Conservation (phyloP, 495 filamentous ascomycete species). For the Penicillium waksmanii region DNA sequence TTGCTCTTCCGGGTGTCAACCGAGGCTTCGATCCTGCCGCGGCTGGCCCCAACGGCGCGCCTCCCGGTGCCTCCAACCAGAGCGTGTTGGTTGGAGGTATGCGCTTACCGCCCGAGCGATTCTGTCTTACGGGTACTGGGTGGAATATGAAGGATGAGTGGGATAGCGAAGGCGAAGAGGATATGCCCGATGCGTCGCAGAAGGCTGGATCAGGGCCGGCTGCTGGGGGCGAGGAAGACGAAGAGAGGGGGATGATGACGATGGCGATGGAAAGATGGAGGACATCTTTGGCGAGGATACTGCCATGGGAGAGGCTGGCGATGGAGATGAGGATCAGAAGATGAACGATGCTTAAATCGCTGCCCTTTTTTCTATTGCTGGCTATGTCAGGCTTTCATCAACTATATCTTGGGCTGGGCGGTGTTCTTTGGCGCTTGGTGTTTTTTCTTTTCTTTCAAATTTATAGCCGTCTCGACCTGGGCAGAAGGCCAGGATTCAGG, state of each 20-base stretch:
- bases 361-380: conserved; percentile 7
- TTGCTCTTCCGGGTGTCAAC: conserved; percentile 75
- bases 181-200: conserved; percentile 42
- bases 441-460: conserved; percentile 7
- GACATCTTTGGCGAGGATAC: conserved; percentile 59
- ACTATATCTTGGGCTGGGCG: conserved; percentile 12
- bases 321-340: conserved; percentile 47
- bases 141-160: conserved; percentile 86
- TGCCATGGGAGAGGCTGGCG: conserved; percentile 49
- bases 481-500: neutral
- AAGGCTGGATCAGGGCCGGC: conserved; percentile 18
- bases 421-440: conserved; percentile 34
- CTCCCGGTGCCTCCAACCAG: conserved; percentile 29
- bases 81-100: conserved; percentile 64
- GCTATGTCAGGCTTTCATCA: conserved; percentile 6
- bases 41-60: conserved; percentile 19
- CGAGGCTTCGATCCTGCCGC: conserved; percentile 60
- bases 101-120: conserved; percentile 85
- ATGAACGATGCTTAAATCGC: conserved; percentile 50
- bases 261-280: conserved; percentile 64
- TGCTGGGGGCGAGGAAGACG: conserved; percentile 42
- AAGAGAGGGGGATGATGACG: conserved; percentile 43
- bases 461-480: conserved; percentile 15
- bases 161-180: conserved; percentile 61
- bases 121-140: conserved; percentile 80